phyloP scores from a whole-genome alignment of 306 rosid genomes.

The Pyrus pyrifolia region DNA sequence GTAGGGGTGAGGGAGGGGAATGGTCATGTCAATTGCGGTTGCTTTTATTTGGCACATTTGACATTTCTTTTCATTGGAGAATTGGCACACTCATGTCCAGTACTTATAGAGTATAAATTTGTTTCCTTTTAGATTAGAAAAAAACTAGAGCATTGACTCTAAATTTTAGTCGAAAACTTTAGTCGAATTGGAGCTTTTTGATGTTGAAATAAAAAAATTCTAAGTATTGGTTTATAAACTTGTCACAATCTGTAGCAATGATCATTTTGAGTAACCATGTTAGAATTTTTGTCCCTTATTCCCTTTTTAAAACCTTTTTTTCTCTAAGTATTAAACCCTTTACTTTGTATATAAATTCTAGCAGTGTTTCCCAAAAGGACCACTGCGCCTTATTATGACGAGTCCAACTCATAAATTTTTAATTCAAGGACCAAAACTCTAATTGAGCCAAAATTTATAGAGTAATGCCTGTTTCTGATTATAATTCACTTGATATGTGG shows the following conservation, averaged over 20 bases:
- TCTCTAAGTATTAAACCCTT: too few species aligned
- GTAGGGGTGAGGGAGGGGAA: neutral
- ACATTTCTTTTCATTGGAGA: neutral
- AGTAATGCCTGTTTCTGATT: too few species aligned
- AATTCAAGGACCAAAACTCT: too few species aligned
- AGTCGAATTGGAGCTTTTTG: too few species aligned
- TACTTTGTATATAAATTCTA: too few species aligned
- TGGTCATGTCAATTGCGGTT: neutral
- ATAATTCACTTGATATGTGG: neutral
- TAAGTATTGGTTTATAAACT: neutral
- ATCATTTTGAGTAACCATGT: neutral
- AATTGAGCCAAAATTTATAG: too few species aligned
- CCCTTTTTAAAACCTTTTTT: too few species aligned
- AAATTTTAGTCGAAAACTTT: too few species aligned
- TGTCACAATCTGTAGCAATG: neutral
- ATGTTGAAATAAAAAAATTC: too few species aligned
- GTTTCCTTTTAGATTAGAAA: neutral
- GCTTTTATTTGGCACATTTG: neutral
- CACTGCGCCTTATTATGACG: neutral
- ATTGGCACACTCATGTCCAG: neutral
- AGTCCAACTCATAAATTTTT: neutral
- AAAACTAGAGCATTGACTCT: too few species aligned
- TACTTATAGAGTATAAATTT: neutral
- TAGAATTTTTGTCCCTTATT: too few species aligned
- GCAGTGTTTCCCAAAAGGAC: too few species aligned